Evolutionary conservation across 1,139 yeast genomes (phyloP).

Genomic region (Geotrichum klebahnii): DNA sequence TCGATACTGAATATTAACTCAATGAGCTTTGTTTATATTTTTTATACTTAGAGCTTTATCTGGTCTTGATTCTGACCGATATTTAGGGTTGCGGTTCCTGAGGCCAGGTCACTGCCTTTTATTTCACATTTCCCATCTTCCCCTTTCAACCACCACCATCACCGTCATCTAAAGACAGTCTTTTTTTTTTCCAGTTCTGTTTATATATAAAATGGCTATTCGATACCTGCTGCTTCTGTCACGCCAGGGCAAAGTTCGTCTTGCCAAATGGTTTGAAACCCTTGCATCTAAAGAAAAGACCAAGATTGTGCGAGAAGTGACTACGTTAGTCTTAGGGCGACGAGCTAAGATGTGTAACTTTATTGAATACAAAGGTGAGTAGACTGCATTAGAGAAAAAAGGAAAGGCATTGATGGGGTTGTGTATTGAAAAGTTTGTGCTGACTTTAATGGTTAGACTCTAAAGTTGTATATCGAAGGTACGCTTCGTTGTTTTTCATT

Average conservation of each 20-base stretch:
- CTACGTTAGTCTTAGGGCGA: conserved; percentile 78
- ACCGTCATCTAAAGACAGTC: not conserved
- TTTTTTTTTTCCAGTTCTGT: too few relatives aligned
- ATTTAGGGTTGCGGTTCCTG: not conserved
- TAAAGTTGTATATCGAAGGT: conserved; percentile 83
- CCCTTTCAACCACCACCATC: not conserved
- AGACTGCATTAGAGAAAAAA: not conserved
- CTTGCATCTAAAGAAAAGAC: conserved; percentile 77
- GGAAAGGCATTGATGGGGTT: too few relatives aligned
- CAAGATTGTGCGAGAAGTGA: conserved; percentile 76
- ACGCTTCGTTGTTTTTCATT: conserved; percentile 86
- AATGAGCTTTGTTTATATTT: too few relatives aligned
- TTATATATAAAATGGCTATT: conserved; percentile 56
- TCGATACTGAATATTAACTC: too few relatives aligned
- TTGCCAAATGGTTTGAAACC: conserved; percentile 89
- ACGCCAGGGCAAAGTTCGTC: conserved; percentile 90
- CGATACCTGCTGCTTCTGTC: conserved; percentile 77
- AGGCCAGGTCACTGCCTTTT: conserved; percentile 6
- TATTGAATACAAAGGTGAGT: conserved; percentile 63
- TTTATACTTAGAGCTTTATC: not conserved
- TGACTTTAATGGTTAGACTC: too few relatives aligned
- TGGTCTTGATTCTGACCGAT: not conserved
- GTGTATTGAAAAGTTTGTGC: too few relatives aligned
- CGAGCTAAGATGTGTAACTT: conserved; percentile 96
- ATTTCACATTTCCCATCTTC: not conserved